Conservation (phyloP, 495 filamentous ascomycete genomes). For the Penicillium dipodomyicola region DNA sequence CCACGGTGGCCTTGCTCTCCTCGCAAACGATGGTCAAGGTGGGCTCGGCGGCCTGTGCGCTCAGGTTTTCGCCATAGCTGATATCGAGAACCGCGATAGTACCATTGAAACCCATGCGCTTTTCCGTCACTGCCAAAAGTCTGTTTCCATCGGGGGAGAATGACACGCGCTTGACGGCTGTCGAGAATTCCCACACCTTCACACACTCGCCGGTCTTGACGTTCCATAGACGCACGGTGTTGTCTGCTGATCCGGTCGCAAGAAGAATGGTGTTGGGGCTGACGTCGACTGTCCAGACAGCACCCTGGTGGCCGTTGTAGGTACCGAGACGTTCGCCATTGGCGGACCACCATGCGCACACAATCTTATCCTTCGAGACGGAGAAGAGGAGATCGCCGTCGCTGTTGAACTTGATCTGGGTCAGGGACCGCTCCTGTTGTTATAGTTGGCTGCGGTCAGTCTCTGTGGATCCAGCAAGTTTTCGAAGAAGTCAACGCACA, state of each 20-base stretch:
- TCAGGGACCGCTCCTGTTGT: constrained; percentile 84
- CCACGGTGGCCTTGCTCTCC: constrained; percentile 94
- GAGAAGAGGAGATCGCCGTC: constrained; percentile 98
- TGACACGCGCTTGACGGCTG: constrained; percentile 93
- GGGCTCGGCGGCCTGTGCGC: constrained; percentile 76
- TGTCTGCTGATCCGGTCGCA: constrained; percentile 94
- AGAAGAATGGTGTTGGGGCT: constrained; percentile 92
- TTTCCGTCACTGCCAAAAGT: constrained; percentile 91
- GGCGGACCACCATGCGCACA: constrained; percentile 91
- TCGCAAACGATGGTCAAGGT: constrained; percentile 81
- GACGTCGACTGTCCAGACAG: constrained; percentile 97
- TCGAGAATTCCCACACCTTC: constrained; percentile 95
- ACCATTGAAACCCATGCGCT: constrained; percentile 92
- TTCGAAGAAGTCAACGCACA: constrained; percentile 48
- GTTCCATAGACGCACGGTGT: constrained; percentile 97
- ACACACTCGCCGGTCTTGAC: constrained; percentile 87
- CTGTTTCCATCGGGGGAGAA: constrained; percentile 89
- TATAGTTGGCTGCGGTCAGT: constrained; percentile 25
- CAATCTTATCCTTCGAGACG: constrained; percentile 93
- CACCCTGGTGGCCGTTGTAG: constrained; percentile 94
- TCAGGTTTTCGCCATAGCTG: constrained; percentile 60
- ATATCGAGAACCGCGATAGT: constrained; percentile 91
- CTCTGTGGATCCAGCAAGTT: constrained; percentile 21
- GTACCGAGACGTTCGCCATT: constrained; percentile 95
- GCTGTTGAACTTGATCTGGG: constrained; percentile 95